phyloP scores from a whole-genome alignment of 192 early-diverging fungal genomes.

The Entophlyctis helioformis region DNA sequence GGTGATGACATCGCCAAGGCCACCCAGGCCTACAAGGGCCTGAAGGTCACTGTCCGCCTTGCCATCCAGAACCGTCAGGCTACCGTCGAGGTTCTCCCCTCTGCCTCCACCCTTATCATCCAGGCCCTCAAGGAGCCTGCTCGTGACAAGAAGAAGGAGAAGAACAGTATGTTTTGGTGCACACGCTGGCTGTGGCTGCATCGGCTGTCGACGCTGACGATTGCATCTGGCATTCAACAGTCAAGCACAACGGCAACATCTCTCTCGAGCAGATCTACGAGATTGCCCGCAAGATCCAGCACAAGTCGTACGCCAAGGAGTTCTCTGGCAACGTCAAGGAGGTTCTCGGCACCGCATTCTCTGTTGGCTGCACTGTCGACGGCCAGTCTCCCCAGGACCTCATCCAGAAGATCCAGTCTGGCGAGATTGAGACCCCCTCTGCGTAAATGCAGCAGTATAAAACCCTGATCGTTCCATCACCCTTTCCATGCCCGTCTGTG shows the following conservation, averaged over 20 bases:
- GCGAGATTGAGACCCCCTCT: too few species aligned
- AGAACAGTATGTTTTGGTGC: constrained; percentile 88
- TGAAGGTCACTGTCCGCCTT: constrained; percentile 95
- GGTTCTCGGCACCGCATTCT: constrained; percentile 90
- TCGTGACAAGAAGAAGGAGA: constrained; percentile 99
- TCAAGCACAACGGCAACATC: constrained; percentile 95
- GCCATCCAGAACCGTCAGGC: constrained; percentile 99
- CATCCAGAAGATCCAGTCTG: constrained; percentile 70
- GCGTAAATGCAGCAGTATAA: too few species aligned
- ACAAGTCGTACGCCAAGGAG: constrained; percentile 91
- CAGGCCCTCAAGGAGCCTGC: constrained; percentile 93
- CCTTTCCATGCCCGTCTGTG: too few species aligned
- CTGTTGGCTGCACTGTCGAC: constrained; percentile 95
- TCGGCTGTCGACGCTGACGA: constrained; percentile 1
- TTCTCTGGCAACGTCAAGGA: constrained; percentile 91
- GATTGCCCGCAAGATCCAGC: constrained; percentile 89
- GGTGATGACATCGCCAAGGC: constrained; percentile 99
- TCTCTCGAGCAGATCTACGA: constrained; percentile 87
- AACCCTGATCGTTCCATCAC: too few species aligned
- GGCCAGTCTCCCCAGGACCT: constrained; percentile 86
- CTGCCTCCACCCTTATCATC: constrained; percentile 94
- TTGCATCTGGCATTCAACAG: constrained; percentile 7
- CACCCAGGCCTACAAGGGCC: constrained; percentile 98
- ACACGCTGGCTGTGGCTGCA: constrained; percentile 2
- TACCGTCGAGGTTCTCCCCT: constrained; percentile 87